Base-by-base conservation (phyloP, 176 grass and related monocot genomes). In the Hsuehochloa calcarea region DNA sequence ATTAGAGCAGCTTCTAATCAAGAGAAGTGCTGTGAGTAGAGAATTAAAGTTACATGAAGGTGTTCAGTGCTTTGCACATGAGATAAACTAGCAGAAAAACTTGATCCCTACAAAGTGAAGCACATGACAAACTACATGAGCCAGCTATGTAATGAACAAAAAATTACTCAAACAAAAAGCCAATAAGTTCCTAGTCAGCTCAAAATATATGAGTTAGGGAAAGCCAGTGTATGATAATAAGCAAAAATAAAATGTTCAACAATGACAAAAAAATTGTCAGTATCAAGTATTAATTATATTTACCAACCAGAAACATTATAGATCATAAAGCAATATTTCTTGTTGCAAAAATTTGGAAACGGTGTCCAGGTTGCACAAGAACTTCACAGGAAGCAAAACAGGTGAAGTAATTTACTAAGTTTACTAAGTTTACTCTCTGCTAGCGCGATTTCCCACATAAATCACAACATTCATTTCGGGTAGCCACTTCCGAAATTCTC, bases 381-480 rank as follows among this genome's bases (percentile, higher is more conserved):
- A 72, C 19, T 37, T 35, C 38, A 63, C 46, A 68, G 19, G 16
- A 87, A 29, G 66, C 31, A 90, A 78, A 85, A 39, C 0, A 65
- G 40, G 22, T 60, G 3, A 79, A 78, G 55, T 72, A 40, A 44
- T 82, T 12, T 77, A 45, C 38, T 77, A 1, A 71, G 73, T 70
- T 90, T 85, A 96, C 96, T n/a, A n/a, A n/a, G n/a, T n/a, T n/a
- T n/a, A n/a, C 93, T 96, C 96, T 92, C 96, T 92, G 81, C 96
- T 99, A 70, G 96, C 96, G 80, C 96, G 96, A 73, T 99, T 99
- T 92, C 96, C 96, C 65, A 99, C 91, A 90, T 99, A 99, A 87
- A 99, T 68, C 71, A 99, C 86, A 71, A 95, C 80, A 84, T 94
- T 99, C 96, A 94, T 96, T 71, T 96, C 87, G 26, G 96, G 90